Base-by-base conservation (phyloP, 805 yeast genomes). In the Wickerhamiella lipophila region DNA sequence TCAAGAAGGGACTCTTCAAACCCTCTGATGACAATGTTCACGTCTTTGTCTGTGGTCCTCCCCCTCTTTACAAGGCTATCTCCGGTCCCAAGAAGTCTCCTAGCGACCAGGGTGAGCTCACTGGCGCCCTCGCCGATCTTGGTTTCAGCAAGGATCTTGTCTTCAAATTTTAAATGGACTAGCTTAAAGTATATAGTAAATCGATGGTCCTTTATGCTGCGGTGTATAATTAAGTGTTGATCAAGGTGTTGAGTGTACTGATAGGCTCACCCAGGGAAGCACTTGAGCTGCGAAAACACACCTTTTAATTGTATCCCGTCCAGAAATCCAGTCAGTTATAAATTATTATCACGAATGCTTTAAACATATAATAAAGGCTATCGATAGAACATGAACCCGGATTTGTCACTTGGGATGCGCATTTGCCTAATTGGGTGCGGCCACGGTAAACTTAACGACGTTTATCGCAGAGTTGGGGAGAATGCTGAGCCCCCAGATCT, bases 31-130 rank as follows among this genome's bases (percentile, higher is more conserved):
- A 77, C 50, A 76, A 80, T 66, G 71, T 76, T 59, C 82, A 81
- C 62, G 75, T 88, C 51, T 89, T 83, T 59, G 83, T 89, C 50
- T 92, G 98, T 68, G 98, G 98, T 50, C 98, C 98, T 52, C 94
- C 95, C 61, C 83, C 83, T 38, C 74, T 92, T 64, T 84, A 84
- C 79, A 73, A 81, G 49, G 87, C 95, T 51, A 61, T 87, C 57
- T 84, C 95, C 23, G 98, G 98, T 62, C 65, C 67, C 58, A 89
- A 89, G 76, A 73, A 69, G 42, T 79, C 92, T 46, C 94, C 95
- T 58, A 60, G 79, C 49, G 96, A 88, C 64, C 98, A 92, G 74
- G 98, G 98, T 68, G 95, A 84, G 68, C 76, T 92, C 50, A 71
- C 80, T 25, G 98, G 98, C 62, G 78, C 80, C 46, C 77, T 92